phyloP scores from a whole-genome alignment of 2,329 filamentous ascomycete species.

The Penicillium sp. region DNA sequence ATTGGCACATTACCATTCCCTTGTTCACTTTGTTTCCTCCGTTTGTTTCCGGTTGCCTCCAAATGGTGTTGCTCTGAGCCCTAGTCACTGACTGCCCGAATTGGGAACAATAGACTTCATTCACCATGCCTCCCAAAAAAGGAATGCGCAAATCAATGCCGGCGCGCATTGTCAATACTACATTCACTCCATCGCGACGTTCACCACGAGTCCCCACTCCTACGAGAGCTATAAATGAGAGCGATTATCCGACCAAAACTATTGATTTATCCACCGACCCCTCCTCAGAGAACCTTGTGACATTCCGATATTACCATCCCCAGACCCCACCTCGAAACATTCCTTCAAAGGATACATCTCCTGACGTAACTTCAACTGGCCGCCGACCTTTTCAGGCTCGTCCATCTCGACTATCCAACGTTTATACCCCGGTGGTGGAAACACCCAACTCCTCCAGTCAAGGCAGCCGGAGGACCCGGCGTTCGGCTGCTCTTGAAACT shows the following conservation, averaged over 20 bases:
- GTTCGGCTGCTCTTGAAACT: conserved; percentile 13
- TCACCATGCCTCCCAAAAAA: conserved; percentile 23
- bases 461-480: conserved; percentile 15
- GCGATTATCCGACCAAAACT: conserved; percentile 9
- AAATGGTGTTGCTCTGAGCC: background rate
- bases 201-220: conserved; percentile 15
- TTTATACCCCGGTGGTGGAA: conserved; percentile 20
- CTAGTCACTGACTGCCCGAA: background rate
- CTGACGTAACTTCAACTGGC: conserved; percentile 13
- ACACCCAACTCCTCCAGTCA: conserved; percentile 8
- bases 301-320: conserved; percentile 10
- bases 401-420: conserved; percentile 23
- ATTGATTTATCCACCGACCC: conserved; percentile 8
- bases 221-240: conserved; percentile 5
- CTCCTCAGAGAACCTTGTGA: conserved; percentile 7
- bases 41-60: background rate
- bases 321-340: conserved; percentile 5
- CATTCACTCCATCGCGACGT: conserved; percentile 17
- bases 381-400: conserved; percentile 20
- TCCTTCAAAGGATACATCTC: background rate
- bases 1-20: background rate
- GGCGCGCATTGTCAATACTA: conserved; percentile 8
- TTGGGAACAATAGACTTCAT: background rate
- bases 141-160: conserved; percentile 20
- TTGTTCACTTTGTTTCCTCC: background rate